Percentiles rank a stretch among this genome's conserved stretches.
These are phyloP conservation scores for Colletotrichum magnum DNA, from an alignment of 2,329 filamentous ascomycete species.

Conservation along the genomic window DNA sequence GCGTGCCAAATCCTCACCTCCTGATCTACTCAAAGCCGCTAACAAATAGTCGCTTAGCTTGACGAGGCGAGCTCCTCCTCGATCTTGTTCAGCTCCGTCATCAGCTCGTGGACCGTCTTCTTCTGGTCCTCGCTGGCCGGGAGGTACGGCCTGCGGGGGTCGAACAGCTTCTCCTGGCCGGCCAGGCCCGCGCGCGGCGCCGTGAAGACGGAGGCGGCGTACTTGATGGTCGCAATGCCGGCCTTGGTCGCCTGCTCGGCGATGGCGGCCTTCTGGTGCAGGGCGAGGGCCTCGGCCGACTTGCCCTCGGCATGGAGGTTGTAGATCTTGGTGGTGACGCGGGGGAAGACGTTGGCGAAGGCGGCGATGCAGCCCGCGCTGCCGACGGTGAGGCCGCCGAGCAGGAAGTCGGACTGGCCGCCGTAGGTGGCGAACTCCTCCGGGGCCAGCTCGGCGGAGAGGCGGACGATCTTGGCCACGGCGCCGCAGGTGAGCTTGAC, in stretches of 20 bases:
- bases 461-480: conserved; percentile 78
- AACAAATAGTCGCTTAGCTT: conserved; percentile 7
- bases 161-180: conserved; percentile 69
- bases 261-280: conserved; percentile 74
- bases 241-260: conserved; percentile 77
- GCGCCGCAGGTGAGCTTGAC: conserved; percentile 78
- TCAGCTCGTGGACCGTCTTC: conserved; percentile 55
- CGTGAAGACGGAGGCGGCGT: conserved; percentile 73
- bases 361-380: conserved; percentile 74
- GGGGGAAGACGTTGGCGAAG: conserved; percentile 74
- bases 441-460: conserved; percentile 64
- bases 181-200: conserved; percentile 72
- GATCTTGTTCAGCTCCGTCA: conserved; percentile 61
- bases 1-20: background rate
- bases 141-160: conserved; percentile 74
- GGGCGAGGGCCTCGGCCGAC: conserved; percentile 68
- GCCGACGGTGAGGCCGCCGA: conserved; percentile 72
- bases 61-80: conserved; percentile 48
- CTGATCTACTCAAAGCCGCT: background rate
- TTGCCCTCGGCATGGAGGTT: conserved; percentile 72
- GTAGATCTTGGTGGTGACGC: conserved; percentile 71
- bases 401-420: conserved; percentile 80
- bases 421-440: conserved; percentile 77
- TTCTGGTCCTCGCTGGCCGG: conserved; percentile 60
- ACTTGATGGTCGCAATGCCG: conserved; percentile 78